Percentiles rank a stretch among this genome's conserved stretches.
Conservation (phyloP, 768 basidiomycete genomes). For the Guyanaporus albipodus region DNA sequence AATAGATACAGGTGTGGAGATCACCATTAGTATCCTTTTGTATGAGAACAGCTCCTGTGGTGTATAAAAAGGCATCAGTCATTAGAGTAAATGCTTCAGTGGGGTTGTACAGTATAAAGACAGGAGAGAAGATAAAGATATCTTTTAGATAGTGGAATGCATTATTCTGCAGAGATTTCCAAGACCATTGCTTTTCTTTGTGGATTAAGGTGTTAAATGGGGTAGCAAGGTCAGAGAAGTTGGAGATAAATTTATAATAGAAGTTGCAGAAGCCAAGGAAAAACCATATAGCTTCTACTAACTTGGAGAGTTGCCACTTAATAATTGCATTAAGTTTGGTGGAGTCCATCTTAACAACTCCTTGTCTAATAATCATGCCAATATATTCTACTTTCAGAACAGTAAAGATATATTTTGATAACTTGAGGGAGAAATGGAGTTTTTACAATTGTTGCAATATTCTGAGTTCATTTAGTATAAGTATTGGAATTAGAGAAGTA, state of each 20-base stretch:
- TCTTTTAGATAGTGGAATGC: too few species aligned
- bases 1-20: neutral
- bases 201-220: too few species aligned
- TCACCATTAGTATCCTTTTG: neutral
- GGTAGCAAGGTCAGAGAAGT: neutral
- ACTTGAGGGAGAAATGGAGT: too few species aligned
- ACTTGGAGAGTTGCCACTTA: neutral
- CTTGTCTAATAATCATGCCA: neutral
- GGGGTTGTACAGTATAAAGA: too few species aligned
- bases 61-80: neutral
- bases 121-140: too few species aligned
- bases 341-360: too few species aligned
- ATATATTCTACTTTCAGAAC: neutral
- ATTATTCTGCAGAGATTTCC: too few species aligned
- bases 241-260: neutral
- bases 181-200: too few species aligned
- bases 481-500: neutral
- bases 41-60: neutral
- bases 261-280: neutral
- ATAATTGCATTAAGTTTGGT: too few species aligned
- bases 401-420: neutral
- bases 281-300: neutral
- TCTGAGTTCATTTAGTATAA: too few species aligned
- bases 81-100: neutral
- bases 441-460: too few species aligned